phyloP scores from a whole-genome alignment of 2,329 filamentous ascomycete genomes.

The Fusarium citri region DNA sequence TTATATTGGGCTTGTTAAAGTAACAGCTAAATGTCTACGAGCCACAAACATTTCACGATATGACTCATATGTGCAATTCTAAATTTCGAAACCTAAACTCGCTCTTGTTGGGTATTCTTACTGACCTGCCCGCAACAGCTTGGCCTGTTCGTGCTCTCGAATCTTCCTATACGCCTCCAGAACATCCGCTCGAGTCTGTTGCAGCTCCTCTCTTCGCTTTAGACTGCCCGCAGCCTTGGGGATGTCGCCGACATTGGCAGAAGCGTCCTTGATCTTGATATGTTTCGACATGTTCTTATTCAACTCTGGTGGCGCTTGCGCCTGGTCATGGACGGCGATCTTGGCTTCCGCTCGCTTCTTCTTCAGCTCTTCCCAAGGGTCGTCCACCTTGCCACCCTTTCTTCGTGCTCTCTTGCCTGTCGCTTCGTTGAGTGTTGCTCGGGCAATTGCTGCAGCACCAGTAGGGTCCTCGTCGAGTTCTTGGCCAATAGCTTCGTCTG shows the following conservation, averaged over 20 bases:
- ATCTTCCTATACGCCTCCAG: conserved; percentile 55
- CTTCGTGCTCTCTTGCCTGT: conserved; percentile 57
- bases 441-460: conserved; percentile 59
- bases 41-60: background rate
- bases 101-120: conserved; percentile 16
- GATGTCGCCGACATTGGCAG: conserved; percentile 52
- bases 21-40: background rate
- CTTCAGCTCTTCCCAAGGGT: conserved; percentile 83
- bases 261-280: conserved; percentile 51
- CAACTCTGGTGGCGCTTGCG: conserved; percentile 80
- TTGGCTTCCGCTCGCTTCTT: conserved; percentile 70
- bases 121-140: conserved; percentile 37
- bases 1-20: background rate
- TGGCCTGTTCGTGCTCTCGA: conserved; percentile 53
- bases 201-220: conserved; percentile 55
- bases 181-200: conserved; percentile 51
- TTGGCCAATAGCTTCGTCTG: conserved; percentile 71
- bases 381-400: conserved; percentile 67
- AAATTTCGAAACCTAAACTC: background rate
- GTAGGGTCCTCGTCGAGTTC: conserved; percentile 70
- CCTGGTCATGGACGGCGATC: conserved; percentile 68
- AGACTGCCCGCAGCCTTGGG: conserved; percentile 56
- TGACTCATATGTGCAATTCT: background rate
- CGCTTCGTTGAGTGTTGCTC: conserved; percentile 54
- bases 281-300: conserved; percentile 58